phyloP scores from a whole-genome alignment of 371 early-diverging fungal species.

The Syncephalastrum sp. region DNA sequence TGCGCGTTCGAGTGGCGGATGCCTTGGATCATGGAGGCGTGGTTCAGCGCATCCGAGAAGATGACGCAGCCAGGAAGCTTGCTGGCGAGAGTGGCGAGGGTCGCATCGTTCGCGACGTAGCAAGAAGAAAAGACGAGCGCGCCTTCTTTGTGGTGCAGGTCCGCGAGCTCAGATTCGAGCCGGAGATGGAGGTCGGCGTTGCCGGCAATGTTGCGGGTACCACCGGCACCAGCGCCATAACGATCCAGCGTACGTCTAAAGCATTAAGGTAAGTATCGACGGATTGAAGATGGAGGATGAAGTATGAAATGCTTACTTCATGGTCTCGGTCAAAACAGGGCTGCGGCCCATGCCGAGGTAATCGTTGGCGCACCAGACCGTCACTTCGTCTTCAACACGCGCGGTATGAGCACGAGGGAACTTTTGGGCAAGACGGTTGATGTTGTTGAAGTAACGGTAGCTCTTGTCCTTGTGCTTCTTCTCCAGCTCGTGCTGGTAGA shows the following conservation, averaged over 20 bases:
- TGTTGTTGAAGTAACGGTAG: conserved; percentile 99
- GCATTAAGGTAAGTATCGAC: not conserved
- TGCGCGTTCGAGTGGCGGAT: conserved; percentile 89
- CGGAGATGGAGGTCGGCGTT: conserved; percentile 93
- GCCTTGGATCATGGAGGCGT: conserved; percentile 99
- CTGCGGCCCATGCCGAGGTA: conserved; percentile 95
- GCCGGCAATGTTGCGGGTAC: conserved; percentile 99
- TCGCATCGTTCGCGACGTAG: conserved; percentile 98
- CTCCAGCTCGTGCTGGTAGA: conserved; percentile 81
- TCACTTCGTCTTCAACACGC: conserved; percentile 81
- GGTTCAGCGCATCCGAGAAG: conserved; percentile 93
- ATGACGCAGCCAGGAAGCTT: conserved; percentile 93
- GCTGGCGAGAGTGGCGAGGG: conserved; percentile 86
- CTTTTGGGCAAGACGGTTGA: conserved; percentile 92
- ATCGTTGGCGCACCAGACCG: conserved; percentile 99
- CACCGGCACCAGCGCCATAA: conserved; percentile 98
- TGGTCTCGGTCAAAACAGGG: conserved; percentile 81
- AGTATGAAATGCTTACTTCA: conserved; percentile 67
- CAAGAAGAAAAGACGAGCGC: conserved; percentile 98
- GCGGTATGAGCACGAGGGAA: conserved; percentile 95
- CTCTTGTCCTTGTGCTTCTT: conserved; percentile 96
- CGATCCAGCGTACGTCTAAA: conserved; percentile 77
- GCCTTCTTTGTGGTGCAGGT: conserved; percentile 88
- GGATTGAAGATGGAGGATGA: not conserved
- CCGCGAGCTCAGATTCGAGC: conserved; percentile 91